These are phyloP conservation scores for Pseudogymnoascus sp. DNA, from an alignment of 2,329 filamentous ascomycete species.

Conservation along the genomic window DNA sequence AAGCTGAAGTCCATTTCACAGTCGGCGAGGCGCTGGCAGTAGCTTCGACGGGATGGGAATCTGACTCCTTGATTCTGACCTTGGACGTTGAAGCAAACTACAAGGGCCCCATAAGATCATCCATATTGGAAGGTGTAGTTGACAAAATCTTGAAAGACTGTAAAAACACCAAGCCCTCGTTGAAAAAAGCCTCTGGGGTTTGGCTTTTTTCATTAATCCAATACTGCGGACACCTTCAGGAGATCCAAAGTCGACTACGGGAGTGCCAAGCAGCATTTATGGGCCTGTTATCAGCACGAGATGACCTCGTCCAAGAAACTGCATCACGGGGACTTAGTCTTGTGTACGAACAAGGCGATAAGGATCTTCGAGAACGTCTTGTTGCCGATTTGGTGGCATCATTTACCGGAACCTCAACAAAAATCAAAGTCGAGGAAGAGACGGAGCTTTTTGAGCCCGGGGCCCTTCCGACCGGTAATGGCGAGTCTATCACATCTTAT, in stretches of 20 bases:
- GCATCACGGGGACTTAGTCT: constrained; percentile 84
- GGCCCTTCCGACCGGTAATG: constrained; percentile 80
- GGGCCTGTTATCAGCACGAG: constrained; percentile 73
- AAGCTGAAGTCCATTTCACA: constrained; percentile 81
- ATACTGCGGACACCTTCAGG: constrained; percentile 70
- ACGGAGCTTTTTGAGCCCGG: constrained; percentile 92
- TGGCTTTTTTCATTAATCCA: constrained; percentile 91
- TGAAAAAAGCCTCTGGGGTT: constrained; percentile 87
- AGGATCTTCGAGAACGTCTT: constrained; percentile 68
- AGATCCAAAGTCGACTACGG: constrained; percentile 65
- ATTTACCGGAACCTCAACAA: constrained; percentile 69
- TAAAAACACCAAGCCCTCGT: constrained; percentile 75
- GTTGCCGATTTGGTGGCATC: constrained; percentile 81
- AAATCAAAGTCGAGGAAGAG: constrained; percentile 68
- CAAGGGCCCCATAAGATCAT: constrained; percentile 34
- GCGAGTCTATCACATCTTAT: constrained; percentile 85
- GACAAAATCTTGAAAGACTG: constrained; percentile 70
- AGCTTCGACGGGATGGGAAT: constrained; percentile 72
- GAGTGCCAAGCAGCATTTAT: constrained; percentile 84
- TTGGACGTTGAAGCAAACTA: constrained; percentile 60
- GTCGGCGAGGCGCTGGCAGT: constrained; percentile 82
- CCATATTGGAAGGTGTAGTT: constrained; percentile 35
- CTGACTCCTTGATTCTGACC: constrained; percentile 64
- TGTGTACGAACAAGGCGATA: constrained; percentile 87
- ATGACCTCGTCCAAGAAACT: constrained; percentile 92